Percentiles rank a stretch among this genome's conserved stretches.
Conservation (phyloP, 768 basidiomycete genomes). For the Lentinula detonsa region DNA sequence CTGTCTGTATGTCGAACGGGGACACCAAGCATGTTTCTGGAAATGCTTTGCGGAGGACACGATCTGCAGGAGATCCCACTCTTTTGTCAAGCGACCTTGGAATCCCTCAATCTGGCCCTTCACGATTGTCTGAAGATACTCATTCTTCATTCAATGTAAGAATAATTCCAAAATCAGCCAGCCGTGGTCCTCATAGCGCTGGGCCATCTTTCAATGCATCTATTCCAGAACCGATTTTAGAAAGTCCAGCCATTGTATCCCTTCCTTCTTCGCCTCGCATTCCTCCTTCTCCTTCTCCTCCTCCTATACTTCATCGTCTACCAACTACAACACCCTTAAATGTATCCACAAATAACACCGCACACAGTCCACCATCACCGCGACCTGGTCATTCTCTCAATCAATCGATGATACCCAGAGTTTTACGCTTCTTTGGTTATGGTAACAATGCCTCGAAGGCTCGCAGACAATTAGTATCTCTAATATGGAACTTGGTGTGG, state of each 20-base stretch:
- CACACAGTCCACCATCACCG: conserved; percentile 3
- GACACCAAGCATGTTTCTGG: conserved; percentile 10
- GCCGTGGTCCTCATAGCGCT: conserved; percentile 1
- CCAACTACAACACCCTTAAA: background rate
- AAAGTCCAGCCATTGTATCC: background rate
- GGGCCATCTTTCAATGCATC: conserved; percentile 4
- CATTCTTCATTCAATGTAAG: background rate
- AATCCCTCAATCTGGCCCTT: background rate
- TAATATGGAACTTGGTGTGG: conserved; percentile 46
- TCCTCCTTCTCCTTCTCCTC: background rate
- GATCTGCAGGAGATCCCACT: conserved; percentile 34
- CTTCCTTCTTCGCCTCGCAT: background rate
- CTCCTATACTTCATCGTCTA: background rate
- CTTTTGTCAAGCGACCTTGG: background rate
- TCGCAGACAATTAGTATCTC: conserved; percentile 46
- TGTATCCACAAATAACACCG: background rate
- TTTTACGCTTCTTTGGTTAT: conserved; percentile 42
- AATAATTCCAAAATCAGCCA: background rate
- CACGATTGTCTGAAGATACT: background rate
- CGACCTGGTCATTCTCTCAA: conserved; percentile 9
- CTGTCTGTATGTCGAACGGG: background rate
- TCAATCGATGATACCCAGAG: conserved; percentile 18
- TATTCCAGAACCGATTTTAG: background rate
- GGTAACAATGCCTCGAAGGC: conserved; percentile 45
- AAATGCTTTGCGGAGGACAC: conserved; percentile 26